Conservation (phyloP, 202 grass and related monocot species). For the Digitaria exilis region DNA sequence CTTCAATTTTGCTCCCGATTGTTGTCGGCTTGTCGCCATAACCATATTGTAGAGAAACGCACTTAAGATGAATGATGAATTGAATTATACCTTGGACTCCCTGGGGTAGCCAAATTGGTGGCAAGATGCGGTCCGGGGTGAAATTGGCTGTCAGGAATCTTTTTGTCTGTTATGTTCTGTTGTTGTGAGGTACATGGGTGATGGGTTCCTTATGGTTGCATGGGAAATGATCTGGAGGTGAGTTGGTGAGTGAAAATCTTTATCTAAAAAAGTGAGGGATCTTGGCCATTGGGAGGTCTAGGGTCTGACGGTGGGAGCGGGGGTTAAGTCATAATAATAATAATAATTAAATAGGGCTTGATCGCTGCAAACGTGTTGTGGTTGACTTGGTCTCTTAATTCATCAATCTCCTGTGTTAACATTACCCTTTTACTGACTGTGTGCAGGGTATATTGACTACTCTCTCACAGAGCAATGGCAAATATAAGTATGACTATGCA, state of each 20-base stretch:
- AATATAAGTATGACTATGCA: constrained; percentile 88
- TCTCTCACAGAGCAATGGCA: constrained; percentile 87
- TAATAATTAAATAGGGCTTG: constrained; percentile 9
- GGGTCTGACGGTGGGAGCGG: background rate
- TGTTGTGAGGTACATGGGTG: background rate
- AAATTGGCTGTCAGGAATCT: background rate
- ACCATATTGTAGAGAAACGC: background rate
- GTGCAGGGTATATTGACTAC: constrained; percentile 93
- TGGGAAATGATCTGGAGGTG: background rate
- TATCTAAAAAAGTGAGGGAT: background rate
- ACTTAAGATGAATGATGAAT: background rate
- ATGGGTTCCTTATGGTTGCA: background rate
- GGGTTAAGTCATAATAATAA: background rate
- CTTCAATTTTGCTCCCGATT: background rate
- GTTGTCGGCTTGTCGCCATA: background rate
- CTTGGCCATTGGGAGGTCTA: background rate
- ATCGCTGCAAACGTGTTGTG: background rate
- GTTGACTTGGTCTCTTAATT: constrained; percentile 7
- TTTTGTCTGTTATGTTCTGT: background rate
- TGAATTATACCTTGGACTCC: background rate
- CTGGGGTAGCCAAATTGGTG: background rate
- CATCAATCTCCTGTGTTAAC: background rate
- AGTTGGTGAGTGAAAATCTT: background rate
- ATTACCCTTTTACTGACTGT: background rate
- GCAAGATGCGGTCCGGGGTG: background rate